Base-by-base conservation (phyloP, 495 filamentous ascomycete genomes). In the Friedmanniomyces endolithicus region DNA sequence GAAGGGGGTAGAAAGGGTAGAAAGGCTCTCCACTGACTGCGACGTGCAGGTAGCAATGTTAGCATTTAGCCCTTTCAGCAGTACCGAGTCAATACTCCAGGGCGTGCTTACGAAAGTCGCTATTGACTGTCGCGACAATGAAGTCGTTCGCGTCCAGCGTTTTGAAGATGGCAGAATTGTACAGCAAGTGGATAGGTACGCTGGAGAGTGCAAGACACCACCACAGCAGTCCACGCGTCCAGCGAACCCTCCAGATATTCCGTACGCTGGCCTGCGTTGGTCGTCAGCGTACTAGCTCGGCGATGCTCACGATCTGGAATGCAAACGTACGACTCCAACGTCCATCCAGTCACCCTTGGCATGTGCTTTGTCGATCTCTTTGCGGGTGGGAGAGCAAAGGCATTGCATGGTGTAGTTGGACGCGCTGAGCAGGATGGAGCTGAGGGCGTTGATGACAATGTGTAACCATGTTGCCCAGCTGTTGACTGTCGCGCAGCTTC, bases 91-190 rank as follows among this genome's bases (percentile, higher is more conserved):
- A 9, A 31, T 31, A 9, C 3, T 31, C 9, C 4, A 31, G 9
- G 27, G 9, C 4, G 9, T 31, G 9, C 27, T 31, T 3, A 31
- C 27, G 9, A 54, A 73, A 74, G 7, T 68, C 57, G 31, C 67
- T 57, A 6, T 66, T 60, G 16, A 67, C 71, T 22, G 64, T 56
- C 4, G 65, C 67, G n/a, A 70, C 29, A 35, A 63, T 55, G 51
- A 74, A 76, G 29, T 71, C 63, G 25, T 72, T 69, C 11, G 68
- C 63, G 41, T 62, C 58, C 24, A 70, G 51, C 35, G 56, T 61
- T 23, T 61, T 58, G 29, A 64, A 57, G 6, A 72, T 45, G 31
- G 59, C 59, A 6, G 61, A 65, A 43, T 68, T 69, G 48, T 65
- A 67, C 31, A 62, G 29, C n/a, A 62, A 43, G 37, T 62, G 59